phyloP scores from a whole-genome alignment of 106 monocot species.

The Hemerocallis citrina region DNA sequence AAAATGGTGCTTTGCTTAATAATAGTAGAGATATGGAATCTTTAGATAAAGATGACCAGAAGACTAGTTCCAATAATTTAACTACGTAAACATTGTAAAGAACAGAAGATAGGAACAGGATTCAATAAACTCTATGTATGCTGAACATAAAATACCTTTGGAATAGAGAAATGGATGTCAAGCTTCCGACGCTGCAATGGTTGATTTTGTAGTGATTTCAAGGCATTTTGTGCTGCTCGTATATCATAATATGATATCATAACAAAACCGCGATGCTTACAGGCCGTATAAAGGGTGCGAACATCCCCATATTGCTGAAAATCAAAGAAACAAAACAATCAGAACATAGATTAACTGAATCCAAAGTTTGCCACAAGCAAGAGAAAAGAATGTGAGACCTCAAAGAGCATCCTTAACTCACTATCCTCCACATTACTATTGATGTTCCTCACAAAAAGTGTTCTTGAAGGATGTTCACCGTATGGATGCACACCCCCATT shows the following conservation, averaged over 20 bases:
- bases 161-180: slow-evolving; percentile 65
- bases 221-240: slow-evolving; percentile 50
- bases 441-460: slow-evolving; percentile 57
- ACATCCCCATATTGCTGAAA: slow-evolving; percentile 69
- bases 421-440: slow-evolving; percentile 66
- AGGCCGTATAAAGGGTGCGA: slow-evolving; percentile 44
- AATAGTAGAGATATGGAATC: no score
- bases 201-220: slow-evolving; percentile 51
- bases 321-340: background rate
- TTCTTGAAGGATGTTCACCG: slow-evolving; percentile 63
- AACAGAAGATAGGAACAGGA: background rate
- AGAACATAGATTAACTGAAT: background rate
- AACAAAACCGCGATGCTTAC: slow-evolving; percentile 70
- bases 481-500: slow-evolving; percentile 22
- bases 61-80: no score
- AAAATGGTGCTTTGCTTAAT: no score
- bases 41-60: no score
- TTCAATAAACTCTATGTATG: background rate
- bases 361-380: background rate
- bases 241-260: slow-evolving; percentile 67
- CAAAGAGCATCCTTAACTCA: slow-evolving; percentile 56
- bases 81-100: no score
- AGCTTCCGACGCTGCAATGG: slow-evolving; percentile 45
- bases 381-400: slow-evolving; percentile 35
- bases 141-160: slow-evolving; percentile 34